phyloP scores from a whole-genome alignment of 768 basidiomycete species.

The Pulveroboletus sp. region DNA sequence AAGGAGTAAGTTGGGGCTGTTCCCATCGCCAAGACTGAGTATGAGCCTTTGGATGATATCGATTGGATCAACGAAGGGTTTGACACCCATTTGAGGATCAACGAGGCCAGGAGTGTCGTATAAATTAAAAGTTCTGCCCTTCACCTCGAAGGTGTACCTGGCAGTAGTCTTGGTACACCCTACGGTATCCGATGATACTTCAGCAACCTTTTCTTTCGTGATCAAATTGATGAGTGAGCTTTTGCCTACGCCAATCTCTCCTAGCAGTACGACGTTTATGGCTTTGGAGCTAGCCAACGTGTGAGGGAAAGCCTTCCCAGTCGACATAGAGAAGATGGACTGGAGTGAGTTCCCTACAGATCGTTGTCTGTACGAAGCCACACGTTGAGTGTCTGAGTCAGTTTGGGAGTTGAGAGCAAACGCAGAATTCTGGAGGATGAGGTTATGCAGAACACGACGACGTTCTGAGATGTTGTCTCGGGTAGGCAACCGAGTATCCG shows the following conservation, averaged over 20 bases:
- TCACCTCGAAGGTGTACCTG: slow-evolving; percentile 23
- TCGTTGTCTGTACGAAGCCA: slow-evolving; percentile 7
- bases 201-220: slow-evolving; percentile 20
- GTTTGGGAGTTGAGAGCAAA: neutral
- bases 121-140: slow-evolving; percentile 20
- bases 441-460: slow-evolving; percentile 10
- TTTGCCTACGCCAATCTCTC: slow-evolving; percentile 33
- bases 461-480: slow-evolving; percentile 6
- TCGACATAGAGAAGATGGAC: slow-evolving; percentile 4
- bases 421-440: slow-evolving; percentile 11
- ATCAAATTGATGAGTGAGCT: slow-evolving; percentile 43
- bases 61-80: slow-evolving; percentile 21
- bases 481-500: neutral
- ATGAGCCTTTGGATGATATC: slow-evolving; percentile 28
- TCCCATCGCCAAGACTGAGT: slow-evolving; percentile 22
- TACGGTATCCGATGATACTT: slow-evolving; percentile 26
- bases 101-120: slow-evolving; percentile 33
- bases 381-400: neutral
- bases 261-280: slow-evolving; percentile 35
- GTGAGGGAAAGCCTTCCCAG: slow-evolving; percentile 5
- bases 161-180: slow-evolving; percentile 31
- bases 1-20: slow-evolving; percentile 27
- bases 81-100: slow-evolving; percentile 19
- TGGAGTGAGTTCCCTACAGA: slow-evolving; percentile 11
- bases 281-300: neutral